A percentile compares a stretch with the other conserved stretches of the same genome.
These are phyloP conservation scores for Rhodotorula babjevae DNA, from an alignment of 768 basidiomycete species.

Conservation along the genomic window DNA sequence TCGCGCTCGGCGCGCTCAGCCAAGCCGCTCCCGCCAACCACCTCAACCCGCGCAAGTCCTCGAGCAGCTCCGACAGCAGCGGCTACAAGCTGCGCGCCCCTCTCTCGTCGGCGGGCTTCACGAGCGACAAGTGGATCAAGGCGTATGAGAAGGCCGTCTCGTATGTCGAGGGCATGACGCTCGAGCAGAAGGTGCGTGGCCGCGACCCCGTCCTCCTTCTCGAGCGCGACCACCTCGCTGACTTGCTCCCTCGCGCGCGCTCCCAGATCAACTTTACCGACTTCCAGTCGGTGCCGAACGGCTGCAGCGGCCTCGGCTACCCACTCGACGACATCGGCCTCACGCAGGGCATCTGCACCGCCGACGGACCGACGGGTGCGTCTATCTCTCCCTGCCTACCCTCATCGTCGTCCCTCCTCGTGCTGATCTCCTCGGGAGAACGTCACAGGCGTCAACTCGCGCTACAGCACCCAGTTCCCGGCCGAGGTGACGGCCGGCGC, in stretches of 20 bases:
- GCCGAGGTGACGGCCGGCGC: conserved; percentile 76
- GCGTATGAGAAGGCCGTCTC: conserved; percentile 7
- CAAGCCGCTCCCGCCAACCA: no score
- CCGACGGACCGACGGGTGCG: conserved; percentile 1
- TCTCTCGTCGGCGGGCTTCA: conserved; percentile 14
- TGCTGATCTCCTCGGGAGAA: no score
- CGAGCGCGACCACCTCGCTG: no score
- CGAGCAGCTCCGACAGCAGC: no score
- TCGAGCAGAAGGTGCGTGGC: conserved; percentile 12
- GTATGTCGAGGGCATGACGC: conserved; percentile 1
- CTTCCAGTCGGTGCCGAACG: background rate
- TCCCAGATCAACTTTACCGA: conserved; percentile 12
- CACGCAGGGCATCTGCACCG: conserved; percentile 3
- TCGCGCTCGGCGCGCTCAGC: no score
- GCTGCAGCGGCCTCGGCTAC: conserved; percentile 1
- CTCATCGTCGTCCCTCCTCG: no score
- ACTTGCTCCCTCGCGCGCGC: background rate
- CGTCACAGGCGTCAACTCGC: conserved; percentile 3
- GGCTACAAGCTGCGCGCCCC: no score
- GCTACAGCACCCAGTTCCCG: conserved; percentile 53
- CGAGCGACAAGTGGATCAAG: background rate
- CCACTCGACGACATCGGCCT: background rate
- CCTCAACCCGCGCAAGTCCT: no score
- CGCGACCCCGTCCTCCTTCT: no score
- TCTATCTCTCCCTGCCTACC: no score